phyloP scores from a whole-genome alignment of 2,329 filamentous ascomycete genomes.

The Rachicladosporium sp. region DNA sequence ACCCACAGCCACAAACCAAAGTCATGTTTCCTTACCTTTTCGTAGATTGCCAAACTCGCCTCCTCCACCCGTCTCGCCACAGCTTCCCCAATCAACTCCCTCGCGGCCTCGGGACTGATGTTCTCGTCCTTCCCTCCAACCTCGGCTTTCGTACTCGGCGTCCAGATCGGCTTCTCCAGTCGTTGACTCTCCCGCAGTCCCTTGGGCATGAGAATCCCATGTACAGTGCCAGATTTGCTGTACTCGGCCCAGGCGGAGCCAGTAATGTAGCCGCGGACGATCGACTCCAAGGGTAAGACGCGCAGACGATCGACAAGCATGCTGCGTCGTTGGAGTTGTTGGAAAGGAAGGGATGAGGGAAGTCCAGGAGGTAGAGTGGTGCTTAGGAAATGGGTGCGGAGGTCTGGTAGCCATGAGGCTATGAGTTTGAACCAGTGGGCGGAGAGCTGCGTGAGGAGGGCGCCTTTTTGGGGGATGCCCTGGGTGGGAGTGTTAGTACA shows the following conservation, averaged over 20 bases:
- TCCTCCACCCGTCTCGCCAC: slow-evolving; percentile 54
- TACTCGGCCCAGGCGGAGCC: slow-evolving; percentile 78
- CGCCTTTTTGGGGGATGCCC: slow-evolving; percentile 57
- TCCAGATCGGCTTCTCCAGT: slow-evolving; percentile 55
- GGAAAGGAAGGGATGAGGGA: slow-evolving; percentile 13
- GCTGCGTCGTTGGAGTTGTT: slow-evolving; percentile 45
- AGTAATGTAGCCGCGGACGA: slow-evolving; percentile 83
- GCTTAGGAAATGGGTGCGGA: slow-evolving; percentile 54
- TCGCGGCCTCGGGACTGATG: slow-evolving; percentile 57
- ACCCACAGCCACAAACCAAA: not conserved
- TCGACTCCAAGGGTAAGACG: slow-evolving; percentile 69
- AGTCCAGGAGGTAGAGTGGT: slow-evolving; percentile 44
- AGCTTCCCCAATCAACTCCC: slow-evolving; percentile 50
- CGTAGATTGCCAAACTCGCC: slow-evolving; percentile 53
- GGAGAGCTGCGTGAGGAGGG: slow-evolving; percentile 55
- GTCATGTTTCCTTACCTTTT: slow-evolving; percentile 27
- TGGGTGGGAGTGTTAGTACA: too few species aligned
- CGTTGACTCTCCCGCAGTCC: slow-evolving; percentile 53
- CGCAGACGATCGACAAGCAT: slow-evolving; percentile 67
- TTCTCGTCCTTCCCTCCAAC: slow-evolving; percentile 73
- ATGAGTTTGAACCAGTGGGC: slow-evolving; percentile 57
- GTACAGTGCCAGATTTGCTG: slow-evolving; percentile 59
- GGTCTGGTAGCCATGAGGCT: slow-evolving; percentile 39
- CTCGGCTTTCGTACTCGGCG: slow-evolving; percentile 76
- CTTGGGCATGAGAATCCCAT: slow-evolving; percentile 57